These are phyloP conservation scores for Scheffersomyces ergatensis DNA, from an alignment of 805 yeast genomes.

Conservation along the genomic window DNA sequence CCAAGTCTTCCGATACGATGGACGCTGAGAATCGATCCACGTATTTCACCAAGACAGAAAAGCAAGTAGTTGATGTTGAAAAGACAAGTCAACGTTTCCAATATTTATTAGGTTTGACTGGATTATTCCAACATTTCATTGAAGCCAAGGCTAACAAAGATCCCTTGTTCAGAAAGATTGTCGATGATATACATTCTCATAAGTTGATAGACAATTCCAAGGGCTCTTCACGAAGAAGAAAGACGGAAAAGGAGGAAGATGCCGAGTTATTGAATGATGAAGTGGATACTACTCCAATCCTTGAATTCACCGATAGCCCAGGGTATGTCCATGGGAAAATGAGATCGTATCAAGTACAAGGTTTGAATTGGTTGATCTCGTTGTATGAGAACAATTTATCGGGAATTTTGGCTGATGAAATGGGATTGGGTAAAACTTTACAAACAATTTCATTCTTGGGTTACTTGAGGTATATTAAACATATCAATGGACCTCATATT, in stretches of 20 bases:
- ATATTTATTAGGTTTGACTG: constrained; percentile 61
- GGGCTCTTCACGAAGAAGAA: no score
- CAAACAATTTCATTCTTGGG: constrained; percentile 94
- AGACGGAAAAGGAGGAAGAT: constrained; percentile 94
- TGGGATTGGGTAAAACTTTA: constrained; percentile 96
- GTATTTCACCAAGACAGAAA: constrained; percentile 34
- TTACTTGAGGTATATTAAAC: constrained; percentile 72
- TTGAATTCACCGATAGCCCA: constrained; percentile 63
- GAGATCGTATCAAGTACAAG: constrained; percentile 92
- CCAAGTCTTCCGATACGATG: neutral
- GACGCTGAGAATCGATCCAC: constrained; percentile 10
- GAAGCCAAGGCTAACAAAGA: constrained; percentile 61
- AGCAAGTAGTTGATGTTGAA: constrained; percentile 46
- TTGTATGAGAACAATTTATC: constrained; percentile 84
- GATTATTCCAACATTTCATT: constrained; percentile 66
- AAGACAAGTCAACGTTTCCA: constrained; percentile 64
- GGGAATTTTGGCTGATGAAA: constrained; percentile 95
- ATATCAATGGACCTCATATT: constrained; percentile 85
- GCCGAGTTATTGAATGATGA: constrained; percentile 86
- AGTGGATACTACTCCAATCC: constrained; percentile 65
- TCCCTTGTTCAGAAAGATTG: constrained; percentile 50
- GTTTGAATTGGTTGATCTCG: constrained; percentile 91
- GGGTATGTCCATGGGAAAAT: constrained; percentile 56
- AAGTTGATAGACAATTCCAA: constrained; percentile 11
- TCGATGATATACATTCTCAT: constrained; percentile 34